Evolutionary conservation across 768 basidiomycete species (phyloP), one percentile per base, ranked within the genome.

Genomic region (Boletus tomentosulus): DNA sequence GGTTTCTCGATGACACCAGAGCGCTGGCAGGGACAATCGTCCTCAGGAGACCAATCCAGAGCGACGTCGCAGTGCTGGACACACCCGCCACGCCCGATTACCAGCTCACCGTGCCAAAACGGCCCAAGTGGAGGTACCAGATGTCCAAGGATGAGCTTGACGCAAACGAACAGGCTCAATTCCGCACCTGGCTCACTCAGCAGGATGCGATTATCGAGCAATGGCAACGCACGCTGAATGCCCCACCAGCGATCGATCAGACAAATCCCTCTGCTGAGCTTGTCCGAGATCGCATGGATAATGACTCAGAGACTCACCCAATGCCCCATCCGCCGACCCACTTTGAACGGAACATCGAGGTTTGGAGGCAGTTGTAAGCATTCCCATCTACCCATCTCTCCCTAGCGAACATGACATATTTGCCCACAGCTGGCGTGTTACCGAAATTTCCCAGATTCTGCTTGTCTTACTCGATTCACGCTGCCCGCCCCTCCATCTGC

Each of bases 131-230:
- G 90, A 75, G 81, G 19, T 91, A 83, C 66, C 86, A 89, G 24
- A 88, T 89, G 85, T 78, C 84, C 38, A 98, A 96, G 75, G 82
- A 80, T 24, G 89, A 94, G 70, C 86, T 98, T 15, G 93, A 98
- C 64, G 77, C 76, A 50, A 97, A 96, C 65, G 95, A 98, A 71
- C 89, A 92, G 64, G 91, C 85, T 0, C 44, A 84, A 37, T 95
- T 92, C 72, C 78, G 72, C 51, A 86, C 85, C 65, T 97, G 94
- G 92, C 73, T 92, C 19, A 67, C 73, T 5, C 73, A 82, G 60
- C 87, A 84, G 4, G 87, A 92, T 61, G 68, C 71, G 6, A 63
- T 74, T 24, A 73, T 91, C 38, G 68, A 73, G 16, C 68, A 72
- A 15, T 89, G 86, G 84, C 75, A 74, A 43, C 65, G 63, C 31